Percentiles rank a stretch among this genome's conserved stretches.
Evolutionary conservation across 768 basidiomycete genomes (phyloP).

Genomic region (Rossbeevera mucosa): DNA sequence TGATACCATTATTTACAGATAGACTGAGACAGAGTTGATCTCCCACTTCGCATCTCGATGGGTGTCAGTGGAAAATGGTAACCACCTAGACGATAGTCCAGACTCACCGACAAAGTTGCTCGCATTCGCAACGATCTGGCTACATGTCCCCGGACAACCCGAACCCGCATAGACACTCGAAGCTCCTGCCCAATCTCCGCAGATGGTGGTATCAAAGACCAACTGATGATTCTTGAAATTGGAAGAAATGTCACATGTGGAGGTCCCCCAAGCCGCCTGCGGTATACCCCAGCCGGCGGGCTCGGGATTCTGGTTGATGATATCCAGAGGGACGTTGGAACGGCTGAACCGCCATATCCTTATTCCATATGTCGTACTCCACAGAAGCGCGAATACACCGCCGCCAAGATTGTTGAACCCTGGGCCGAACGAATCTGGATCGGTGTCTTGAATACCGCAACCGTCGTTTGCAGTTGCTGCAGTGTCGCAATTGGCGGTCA

Average conservation of each 20-base stretch:
- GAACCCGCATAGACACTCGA: constrained; percentile 14
- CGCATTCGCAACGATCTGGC: constrained; percentile 46
- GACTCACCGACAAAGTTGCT: constrained; percentile 48
- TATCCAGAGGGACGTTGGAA: constrained; percentile 46
- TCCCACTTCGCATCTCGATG: constrained; percentile 49
- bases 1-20: constrained; percentile 25
- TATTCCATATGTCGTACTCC: constrained; percentile 44
- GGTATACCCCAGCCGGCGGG: constrained; percentile 50
- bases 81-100: not conserved
- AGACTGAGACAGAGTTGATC: constrained; percentile 52
- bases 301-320: constrained; percentile 37
- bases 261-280: constrained; percentile 46
- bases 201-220: constrained; percentile 36
- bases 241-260: constrained; percentile 40
- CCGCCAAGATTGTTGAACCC: constrained; percentile 35
- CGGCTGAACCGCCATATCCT: constrained; percentile 54
- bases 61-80: constrained; percentile 1
- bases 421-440: constrained; percentile 37
- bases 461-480: constrained; percentile 40
- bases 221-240: constrained; percentile 51
- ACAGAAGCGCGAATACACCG: constrained; percentile 56
- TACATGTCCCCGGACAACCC: constrained; percentile 42
- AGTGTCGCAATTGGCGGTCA: constrained; percentile 37
- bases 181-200: constrained; percentile 28
- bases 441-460: constrained; percentile 43